Evolutionary conservation across 169 alveolate genomes (phyloP).

Genomic region (Plasmodium coatneyi): DNA sequence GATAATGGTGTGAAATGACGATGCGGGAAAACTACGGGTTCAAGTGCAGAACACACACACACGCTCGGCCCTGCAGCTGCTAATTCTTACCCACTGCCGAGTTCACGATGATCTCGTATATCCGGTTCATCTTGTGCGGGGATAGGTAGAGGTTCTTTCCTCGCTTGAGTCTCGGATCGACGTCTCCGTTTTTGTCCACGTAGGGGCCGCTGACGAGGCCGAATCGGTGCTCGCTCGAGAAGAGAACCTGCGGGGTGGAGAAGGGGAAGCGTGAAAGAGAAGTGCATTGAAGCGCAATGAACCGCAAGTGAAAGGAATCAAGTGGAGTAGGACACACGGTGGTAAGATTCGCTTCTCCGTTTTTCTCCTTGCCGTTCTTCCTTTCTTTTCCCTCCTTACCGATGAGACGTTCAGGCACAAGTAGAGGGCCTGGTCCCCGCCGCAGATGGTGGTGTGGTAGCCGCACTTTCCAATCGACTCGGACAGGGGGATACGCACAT

Average conservation of each 20-base stretch:
- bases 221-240: constrained; percentile 49
- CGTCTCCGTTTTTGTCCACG: constrained; percentile 70
- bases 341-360: background rate
- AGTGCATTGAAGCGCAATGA: background rate
- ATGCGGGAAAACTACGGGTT: background rate
- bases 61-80: background rate
- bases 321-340: background rate
- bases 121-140: constrained; percentile 16
- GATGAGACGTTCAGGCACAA: constrained; percentile 56
- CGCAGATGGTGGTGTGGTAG: constrained; percentile 60
- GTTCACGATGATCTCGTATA: constrained; percentile 39
- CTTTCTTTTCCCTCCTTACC: background rate
- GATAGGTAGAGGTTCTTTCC: constrained; percentile 61
- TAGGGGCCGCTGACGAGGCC: constrained; percentile 52
- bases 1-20: background rate
- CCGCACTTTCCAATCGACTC: constrained; percentile 59
- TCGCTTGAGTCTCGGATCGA: constrained; percentile 44
- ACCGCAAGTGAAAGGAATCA: background rate
- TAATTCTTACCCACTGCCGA: constrained; percentile 45
- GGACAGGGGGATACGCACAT: constrained; percentile 13
- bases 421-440: constrained; percentile 62
- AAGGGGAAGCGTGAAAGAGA: background rate
- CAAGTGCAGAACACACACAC: background rate
- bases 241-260: constrained; percentile 10
- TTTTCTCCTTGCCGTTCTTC: background rate